A percentile compares a stretch with the other conserved stretches of the same genome.
These are phyloP conservation scores for Metschnikowia vanudenii DNA, from an alignment of 805 yeast genomes.

Conservation along the genomic window DNA sequence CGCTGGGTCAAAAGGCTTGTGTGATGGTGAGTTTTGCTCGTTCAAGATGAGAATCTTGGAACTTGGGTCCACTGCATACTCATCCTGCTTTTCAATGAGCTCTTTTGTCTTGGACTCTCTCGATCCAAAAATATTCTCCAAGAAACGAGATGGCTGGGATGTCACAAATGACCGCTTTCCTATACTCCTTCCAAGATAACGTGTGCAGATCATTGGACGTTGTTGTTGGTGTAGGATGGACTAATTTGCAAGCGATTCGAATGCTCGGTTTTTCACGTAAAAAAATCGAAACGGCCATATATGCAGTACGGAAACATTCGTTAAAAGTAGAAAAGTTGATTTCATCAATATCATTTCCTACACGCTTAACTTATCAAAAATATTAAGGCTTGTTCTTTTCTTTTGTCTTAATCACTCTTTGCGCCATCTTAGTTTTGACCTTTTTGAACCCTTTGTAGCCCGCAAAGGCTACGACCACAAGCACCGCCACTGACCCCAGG, in stretches of 20 bases:
- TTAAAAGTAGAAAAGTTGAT: too few relatives aligned
- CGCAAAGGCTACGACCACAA: constrained; percentile 7
- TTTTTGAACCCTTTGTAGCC: constrained; percentile 2
- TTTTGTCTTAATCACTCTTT: neutral
- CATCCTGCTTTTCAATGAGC: constrained; percentile 39
- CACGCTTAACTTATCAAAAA: neutral
- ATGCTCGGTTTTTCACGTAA: neutral
- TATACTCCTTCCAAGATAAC: constrained; percentile 4
- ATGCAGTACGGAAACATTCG: neutral
- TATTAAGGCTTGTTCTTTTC: neutral
- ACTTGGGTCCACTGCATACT: constrained; percentile 32
- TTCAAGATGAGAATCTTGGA: constrained; percentile 37
- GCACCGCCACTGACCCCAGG: constrained; percentile 9
- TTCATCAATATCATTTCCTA: too few relatives aligned
- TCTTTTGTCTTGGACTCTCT: constrained; percentile 33
- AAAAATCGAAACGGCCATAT: neutral
- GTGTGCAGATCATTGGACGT: constrained; percentile 6
- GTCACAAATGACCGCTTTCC: constrained; percentile 11
- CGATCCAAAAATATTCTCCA: constrained; percentile 35
- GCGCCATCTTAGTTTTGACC: neutral
- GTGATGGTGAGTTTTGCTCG: constrained; percentile 34
- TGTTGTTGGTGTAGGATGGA: neutral
- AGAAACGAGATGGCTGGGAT: constrained; percentile 23
- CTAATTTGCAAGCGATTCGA: neutral
- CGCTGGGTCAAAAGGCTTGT: constrained; percentile 25